Base-by-base conservation (phyloP, 2,329 filamentous ascomycete species). In the Fusarium sp. region DNA sequence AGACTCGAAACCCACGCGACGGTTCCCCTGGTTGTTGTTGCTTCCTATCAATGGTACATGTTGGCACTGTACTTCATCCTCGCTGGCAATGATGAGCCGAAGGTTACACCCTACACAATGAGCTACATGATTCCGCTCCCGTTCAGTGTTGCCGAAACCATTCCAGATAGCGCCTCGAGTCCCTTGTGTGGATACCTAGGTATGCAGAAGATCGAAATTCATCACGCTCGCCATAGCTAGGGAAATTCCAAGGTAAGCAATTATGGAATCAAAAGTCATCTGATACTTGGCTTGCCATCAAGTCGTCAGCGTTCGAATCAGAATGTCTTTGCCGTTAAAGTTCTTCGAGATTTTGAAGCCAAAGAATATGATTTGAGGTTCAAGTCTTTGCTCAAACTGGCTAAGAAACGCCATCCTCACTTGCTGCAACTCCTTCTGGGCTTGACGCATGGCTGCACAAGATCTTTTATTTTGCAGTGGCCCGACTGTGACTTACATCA, bases 301-400 rank as follows among this genome's bases (percentile, higher is more conserved):
- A 3, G 2, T 21, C 15, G 16, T 4, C 14, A 46, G 25, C 25
- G 10, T 0, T 14, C 12, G 19, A 46, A 46, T 27, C 44, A 46
- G 0, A 46, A n/a, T 29, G 19, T 46, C 12, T 46, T 46, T 4
- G 44, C 44, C 3, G 5, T 11, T 1, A 46, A 46, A 3, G 0
- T 9, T 8, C 7, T 46, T 4, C 27, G 27, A 29, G 44, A 46
- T 8, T 5, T 46, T 11, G 27, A 29, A 46, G 14, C 27, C 3
- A n/a, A 10, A 27, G 25, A 46, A 29, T 46, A n/a, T 16, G 19
- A 46, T 21, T n/a, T 29, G 44, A 46, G 44, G 12, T n/a, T 46
- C 5, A 1, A 46, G 7, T n/a, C 19, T 29, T 29, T 46, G 0
- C 44, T 27, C 16, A 5, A 3, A 0, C 25, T n/a, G 11, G 9